Evolutionary conservation across 768 basidiomycete genomes (phyloP), one percentile per base, ranked within the genome.

Genomic region (Pisolithus orientalis): DNA sequence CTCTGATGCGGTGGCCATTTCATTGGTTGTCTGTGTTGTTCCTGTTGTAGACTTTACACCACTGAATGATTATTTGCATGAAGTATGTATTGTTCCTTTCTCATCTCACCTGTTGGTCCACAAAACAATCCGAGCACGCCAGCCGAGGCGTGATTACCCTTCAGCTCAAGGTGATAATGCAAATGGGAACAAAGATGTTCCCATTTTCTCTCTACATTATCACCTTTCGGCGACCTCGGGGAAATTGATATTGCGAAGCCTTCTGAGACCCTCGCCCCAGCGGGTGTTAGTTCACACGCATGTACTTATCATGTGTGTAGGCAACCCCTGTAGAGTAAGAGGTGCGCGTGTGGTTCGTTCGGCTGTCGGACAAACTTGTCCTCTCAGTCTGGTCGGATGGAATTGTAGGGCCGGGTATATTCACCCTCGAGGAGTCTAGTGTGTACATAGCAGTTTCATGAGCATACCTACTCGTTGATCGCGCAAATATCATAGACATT

Each of bases 271-370:
- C 63, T 66, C 70, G 64, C 58, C 70, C 62, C 11, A 34, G 34
- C 3, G 11, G 32, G 32, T 37, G 24, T 37, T 31, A 46, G 31
- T 21, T 28, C 44, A 62, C 27, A 17, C 31, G 6, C 3, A n/a
- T 5, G 44, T 28, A 21, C 21, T 21, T 21, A 2, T 21, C 21
- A 21, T 21, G 21, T 21, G 21, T 21, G 21, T 21, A 21, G 44
- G 44, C n/a, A 28, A 32, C 46, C 32, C 28, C n/a, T n/a, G n/a
- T 40, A 3, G 1, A 29, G 44, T 24, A 24, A 25, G 13, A 24
- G 44, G 25, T 44, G 54, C 62, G 48, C 59, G 72, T 63, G 69
- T 63, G 78, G 83, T 72, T 85, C 83, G 83, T 85, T 85, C 83
- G 74, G 81, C 72, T 85, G 83, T 82, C 83, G 66, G 57, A 74